These are phyloP conservation scores for Chlorella sp. DNA, from an alignment of 139 green algal species.

Conservation along the genomic window DNA sequence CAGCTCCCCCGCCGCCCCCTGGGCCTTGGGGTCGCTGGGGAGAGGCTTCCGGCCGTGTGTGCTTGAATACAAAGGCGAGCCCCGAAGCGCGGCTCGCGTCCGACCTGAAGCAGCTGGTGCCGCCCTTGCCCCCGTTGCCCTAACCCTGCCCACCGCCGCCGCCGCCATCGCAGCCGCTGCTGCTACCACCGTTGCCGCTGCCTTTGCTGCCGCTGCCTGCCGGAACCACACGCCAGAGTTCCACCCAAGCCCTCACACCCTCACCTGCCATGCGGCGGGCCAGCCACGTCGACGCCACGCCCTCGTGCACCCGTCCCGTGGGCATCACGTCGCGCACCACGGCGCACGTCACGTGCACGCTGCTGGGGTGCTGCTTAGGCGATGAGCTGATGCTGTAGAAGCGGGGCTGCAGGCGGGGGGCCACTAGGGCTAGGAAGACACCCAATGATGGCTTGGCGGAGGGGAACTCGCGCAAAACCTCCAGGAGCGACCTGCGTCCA, in stretches of 20 bases:
- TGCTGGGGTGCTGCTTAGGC: conserved; percentile 40
- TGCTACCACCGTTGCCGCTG: not conserved
- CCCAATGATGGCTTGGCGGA: conserved; percentile 69
- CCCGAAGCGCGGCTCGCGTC: no score
- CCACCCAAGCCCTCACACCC: not conserved
- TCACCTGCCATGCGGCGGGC: not conserved
- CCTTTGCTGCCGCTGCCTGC: not conserved
- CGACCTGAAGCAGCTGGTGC: no score
- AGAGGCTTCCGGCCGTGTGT: no score
- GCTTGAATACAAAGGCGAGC: no score
- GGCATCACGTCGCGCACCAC: conserved; percentile 57
- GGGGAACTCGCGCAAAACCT: conserved; percentile 83
- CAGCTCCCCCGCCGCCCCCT: no score
- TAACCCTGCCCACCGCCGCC: no score
- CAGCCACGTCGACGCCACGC: conserved; percentile 64
- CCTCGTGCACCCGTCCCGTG: conserved; percentile 67
- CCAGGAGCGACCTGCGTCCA: not conserved
- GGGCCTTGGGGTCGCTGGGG: no score
- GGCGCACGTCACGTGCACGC: conserved; percentile 78
- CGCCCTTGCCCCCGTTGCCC: no score
- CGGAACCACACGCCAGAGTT: not conserved
- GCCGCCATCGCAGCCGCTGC: no score
- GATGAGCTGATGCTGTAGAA: conserved; percentile 90
- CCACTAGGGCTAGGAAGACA: conserved; percentile 84
- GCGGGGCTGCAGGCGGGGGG: conserved; percentile 60